Evolutionary conservation across 495 filamentous ascomycete genomes (phyloP).

Genomic region (Sporormia fimetaria): DNA sequence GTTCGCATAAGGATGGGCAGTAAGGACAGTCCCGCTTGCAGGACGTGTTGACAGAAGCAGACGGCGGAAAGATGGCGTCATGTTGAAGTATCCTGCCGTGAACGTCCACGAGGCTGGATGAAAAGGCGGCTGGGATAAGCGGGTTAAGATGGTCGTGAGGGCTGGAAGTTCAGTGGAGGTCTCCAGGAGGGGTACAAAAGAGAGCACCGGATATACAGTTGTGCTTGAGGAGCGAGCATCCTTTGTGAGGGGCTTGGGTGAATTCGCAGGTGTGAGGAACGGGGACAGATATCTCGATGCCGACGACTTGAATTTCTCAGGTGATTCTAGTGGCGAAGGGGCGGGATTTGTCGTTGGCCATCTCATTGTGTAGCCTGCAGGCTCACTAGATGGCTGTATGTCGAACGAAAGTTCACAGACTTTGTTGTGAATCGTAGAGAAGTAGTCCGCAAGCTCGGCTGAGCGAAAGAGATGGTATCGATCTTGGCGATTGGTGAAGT

Average conservation of each 20-base stretch:
- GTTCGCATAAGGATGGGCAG: slow-evolving; percentile 89
- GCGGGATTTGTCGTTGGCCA: slow-evolving; percentile 72
- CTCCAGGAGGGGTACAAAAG: slow-evolving; percentile 76
- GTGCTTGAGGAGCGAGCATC: slow-evolving; percentile 53
- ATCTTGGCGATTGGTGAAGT: slow-evolving; percentile 93
- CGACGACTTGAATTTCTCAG: slow-evolving; percentile 53
- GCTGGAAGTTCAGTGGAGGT: slow-evolving; percentile 81
- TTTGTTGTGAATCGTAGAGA: slow-evolving; percentile 59
- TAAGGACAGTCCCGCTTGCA: slow-evolving; percentile 65
- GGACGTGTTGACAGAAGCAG: slow-evolving; percentile 63
- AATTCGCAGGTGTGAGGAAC: slow-evolving; percentile 45
- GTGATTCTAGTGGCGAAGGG: slow-evolving; percentile 57
- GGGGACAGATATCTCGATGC: slow-evolving; percentile 54
- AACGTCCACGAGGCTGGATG: slow-evolving; percentile 74
- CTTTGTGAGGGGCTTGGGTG: slow-evolving; percentile 27
- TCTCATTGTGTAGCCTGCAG: slow-evolving; percentile 55
- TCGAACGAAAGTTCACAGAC: slow-evolving; percentile 71
- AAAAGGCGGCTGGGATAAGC: slow-evolving; percentile 49
- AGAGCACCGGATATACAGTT: slow-evolving; percentile 71
- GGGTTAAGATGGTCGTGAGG: slow-evolving; percentile 59
- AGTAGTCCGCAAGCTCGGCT: slow-evolving; percentile 70
- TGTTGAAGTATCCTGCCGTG: slow-evolving; percentile 98
- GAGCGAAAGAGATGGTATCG: slow-evolving; percentile 86
- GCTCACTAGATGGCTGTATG: slow-evolving; percentile 43
- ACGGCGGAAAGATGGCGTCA: slow-evolving; percentile 65